Percentiles rank a stretch among this genome's conserved stretches.
These are phyloP conservation scores for Microbotryomycetes sp. DNA, from an alignment of 1,284 basidiomycete genomes.

Conservation along the genomic window DNA sequence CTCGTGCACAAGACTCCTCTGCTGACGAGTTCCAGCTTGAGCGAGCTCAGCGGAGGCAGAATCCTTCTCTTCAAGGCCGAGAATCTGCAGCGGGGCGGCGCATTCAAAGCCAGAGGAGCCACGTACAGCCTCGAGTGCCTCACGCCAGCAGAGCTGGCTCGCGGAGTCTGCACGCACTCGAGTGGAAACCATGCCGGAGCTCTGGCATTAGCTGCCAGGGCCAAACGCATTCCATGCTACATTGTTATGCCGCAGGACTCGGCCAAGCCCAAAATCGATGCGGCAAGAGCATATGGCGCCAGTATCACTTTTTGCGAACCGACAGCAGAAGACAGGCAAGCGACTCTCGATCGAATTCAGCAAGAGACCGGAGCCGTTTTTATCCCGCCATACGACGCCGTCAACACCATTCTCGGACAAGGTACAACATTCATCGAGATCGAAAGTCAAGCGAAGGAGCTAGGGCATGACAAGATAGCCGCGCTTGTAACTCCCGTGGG, in stretches of 20 bases:
- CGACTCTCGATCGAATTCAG: conserved; percentile 9
- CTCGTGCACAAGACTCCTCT: conserved; percentile 21
- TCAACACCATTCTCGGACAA: conserved; percentile 16
- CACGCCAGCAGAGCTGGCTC: neutral
- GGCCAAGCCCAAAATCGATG: conserved; percentile 13
- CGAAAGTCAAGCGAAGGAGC: conserved; percentile 10
- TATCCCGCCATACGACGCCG: conserved; percentile 21
- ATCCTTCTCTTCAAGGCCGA: conserved; percentile 17
- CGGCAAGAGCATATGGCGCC: conserved; percentile 14
- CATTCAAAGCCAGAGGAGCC: conserved; percentile 15
- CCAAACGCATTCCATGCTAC: conserved; percentile 9
- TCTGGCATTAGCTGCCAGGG: conserved; percentile 13
- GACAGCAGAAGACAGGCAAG: conserved; percentile 11
- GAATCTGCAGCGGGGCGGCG: conserved; percentile 12
- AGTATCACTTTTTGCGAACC: conserved; percentile 19
- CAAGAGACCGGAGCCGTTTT: conserved; percentile 9
- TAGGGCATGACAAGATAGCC: neutral
- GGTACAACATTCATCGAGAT: conserved; percentile 18
- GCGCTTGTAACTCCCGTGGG: conserved; percentile 16
- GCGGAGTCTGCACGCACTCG: neutral
- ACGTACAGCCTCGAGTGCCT: neutral
- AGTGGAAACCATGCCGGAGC: conserved; percentile 25
- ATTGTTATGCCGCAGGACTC: conserved; percentile 21
- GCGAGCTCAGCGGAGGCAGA: neutral
- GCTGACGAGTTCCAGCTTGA: conserved; percentile 7